Conservation (phyloP, 1,284 basidiomycete genomes). For the Leucoagaricus sp. region DNA sequence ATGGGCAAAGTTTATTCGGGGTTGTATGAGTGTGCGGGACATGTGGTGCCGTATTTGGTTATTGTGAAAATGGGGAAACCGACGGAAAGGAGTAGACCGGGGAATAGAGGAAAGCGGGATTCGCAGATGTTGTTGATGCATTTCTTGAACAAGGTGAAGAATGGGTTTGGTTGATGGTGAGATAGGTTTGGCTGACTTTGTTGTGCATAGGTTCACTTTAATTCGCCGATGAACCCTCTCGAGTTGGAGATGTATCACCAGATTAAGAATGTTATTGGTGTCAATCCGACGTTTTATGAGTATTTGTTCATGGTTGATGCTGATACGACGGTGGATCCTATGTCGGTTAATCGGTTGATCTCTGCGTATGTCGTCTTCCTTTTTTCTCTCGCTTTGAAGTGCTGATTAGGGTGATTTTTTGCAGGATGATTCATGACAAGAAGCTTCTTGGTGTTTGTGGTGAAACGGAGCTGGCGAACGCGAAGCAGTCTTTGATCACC, state of each 20-base stretch:
- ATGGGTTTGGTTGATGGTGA: conserved; percentile 1
- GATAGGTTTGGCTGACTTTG: neutral
- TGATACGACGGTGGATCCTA: conserved; percentile 90
- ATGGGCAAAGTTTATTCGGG: conserved; percentile 99
- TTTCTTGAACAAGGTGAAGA: conserved; percentile 88
- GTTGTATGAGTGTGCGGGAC: conserved; percentile 91
- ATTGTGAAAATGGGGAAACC: conserved; percentile 98
- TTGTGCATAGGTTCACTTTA: conserved; percentile 87
- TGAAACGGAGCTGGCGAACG: conserved; percentile 88
- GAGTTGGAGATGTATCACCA: conserved; percentile 99
- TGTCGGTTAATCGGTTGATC: conserved; percentile 87
- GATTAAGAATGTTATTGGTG: conserved; percentile 99
- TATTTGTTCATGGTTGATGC: conserved; percentile 97
- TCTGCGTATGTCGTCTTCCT: conserved; percentile 70
- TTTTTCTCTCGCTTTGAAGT: neutral
- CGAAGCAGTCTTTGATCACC: conserved; percentile 92
- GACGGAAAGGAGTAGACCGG: conserved; percentile 88
- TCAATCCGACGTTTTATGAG: conserved; percentile 98
- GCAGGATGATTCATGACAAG: conserved; percentile 90
- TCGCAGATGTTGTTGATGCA: conserved; percentile 97
- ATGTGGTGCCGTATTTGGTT: conserved; percentile 96
- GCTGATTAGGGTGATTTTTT: conserved; percentile 15
- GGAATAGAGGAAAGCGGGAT: conserved; percentile 96
- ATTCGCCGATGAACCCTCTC: conserved; percentile 93
- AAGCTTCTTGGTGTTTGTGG: conserved; percentile 93